Evolutionary conservation across 805 yeast genomes (phyloP).

Genomic region (Yarrowia porcina): DNA sequence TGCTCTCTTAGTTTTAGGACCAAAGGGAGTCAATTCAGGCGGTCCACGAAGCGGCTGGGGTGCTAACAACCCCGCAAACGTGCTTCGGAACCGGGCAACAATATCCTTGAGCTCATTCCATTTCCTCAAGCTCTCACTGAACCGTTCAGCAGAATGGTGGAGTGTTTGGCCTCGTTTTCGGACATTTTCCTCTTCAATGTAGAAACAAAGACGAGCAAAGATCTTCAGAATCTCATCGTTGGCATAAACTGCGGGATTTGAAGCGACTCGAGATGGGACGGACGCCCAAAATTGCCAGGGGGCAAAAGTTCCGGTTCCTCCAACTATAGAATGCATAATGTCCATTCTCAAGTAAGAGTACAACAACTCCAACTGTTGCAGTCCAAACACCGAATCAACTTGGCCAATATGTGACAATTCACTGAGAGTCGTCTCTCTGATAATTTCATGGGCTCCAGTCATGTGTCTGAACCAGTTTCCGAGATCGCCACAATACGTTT

Average conservation of each 20-base stretch:
- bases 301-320: constrained; percentile 12
- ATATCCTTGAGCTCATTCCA: background rate
- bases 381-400: background rate
- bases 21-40: background rate
- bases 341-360: constrained; percentile 23
- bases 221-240: constrained; percentile 22
- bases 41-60: background rate
- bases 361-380: constrained; percentile 11
- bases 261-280: background rate
- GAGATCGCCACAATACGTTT: constrained; percentile 23
- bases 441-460: constrained; percentile 25
- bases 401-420: background rate
- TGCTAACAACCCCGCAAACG: background rate
- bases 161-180: background rate
- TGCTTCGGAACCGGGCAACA: background rate
- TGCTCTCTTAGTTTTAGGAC: constrained; percentile 1
- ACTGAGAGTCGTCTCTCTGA: background rate
- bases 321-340: constrained; percentile 24
- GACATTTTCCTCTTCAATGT: constrained; percentile 12
- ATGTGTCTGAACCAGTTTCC: constrained; percentile 26
- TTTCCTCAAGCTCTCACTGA: background rate
- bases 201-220: background rate
- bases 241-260: background rate
- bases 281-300: constrained; percentile 25
- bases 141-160: background rate